phyloP scores from a whole-genome alignment of 2,329 filamentous ascomycete species.

The Phialophora verrucosa region DNA sequence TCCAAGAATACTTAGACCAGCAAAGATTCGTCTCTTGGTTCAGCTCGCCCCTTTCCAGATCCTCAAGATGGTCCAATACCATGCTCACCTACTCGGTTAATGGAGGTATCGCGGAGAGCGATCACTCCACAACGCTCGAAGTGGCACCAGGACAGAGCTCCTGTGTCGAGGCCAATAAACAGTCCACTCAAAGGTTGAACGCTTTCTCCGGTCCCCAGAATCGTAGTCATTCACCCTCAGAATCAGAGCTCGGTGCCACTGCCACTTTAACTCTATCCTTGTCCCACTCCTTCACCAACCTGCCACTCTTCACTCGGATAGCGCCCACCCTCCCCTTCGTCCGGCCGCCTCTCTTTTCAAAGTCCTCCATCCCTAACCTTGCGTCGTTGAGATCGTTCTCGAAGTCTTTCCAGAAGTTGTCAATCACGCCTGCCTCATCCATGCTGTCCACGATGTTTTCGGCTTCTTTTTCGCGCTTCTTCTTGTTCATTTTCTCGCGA shows the following conservation, averaged over 20 bases:
- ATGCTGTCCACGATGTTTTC: conserved; percentile 69
- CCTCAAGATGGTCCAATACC: not conserved
- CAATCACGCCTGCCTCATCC: conserved; percentile 64
- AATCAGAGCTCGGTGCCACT: conserved; percentile 24
- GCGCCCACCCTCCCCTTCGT: conserved; percentile 34
- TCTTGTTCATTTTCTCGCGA: conserved; percentile 65
- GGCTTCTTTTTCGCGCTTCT: conserved; percentile 65
- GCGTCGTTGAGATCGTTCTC: conserved; percentile 66
- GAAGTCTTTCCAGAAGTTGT: conserved; percentile 68
- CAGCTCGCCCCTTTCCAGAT: not conserved
- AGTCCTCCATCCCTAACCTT: conserved; percentile 54
- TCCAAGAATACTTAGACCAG: not conserved
- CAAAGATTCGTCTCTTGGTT: not conserved
- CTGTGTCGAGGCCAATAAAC: not conserved
- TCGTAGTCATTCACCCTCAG: conserved; percentile 16
- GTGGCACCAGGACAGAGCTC: not conserved
- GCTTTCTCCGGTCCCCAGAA: not conserved
- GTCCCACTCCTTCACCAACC: conserved; percentile 24
- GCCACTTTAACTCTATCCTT: conserved; percentile 20
- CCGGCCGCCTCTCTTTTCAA: conserved; percentile 33
- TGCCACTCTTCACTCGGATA: conserved; percentile 23
- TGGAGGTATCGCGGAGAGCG: not conserved
- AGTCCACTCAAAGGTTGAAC: not conserved
- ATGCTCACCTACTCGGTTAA: not conserved
- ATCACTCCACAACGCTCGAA: not conserved